Conservation (phyloP, 108 stramenopile species). For the Fistulifera solaris region DNA sequence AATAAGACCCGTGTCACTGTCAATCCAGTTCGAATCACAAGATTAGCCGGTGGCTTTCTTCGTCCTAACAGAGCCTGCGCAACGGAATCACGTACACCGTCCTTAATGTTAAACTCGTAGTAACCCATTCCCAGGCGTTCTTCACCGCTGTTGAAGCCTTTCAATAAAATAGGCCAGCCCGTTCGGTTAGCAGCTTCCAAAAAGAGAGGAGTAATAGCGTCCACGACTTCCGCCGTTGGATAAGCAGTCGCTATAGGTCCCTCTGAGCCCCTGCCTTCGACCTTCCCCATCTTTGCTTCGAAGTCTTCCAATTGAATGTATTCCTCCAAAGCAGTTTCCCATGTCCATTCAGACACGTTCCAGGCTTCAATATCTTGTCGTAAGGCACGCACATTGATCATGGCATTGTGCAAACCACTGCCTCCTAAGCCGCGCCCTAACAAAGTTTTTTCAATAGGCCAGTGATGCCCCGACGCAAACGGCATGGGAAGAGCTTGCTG, state of each 20-base stretch:
- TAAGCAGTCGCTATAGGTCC: slow-evolving; percentile 9
- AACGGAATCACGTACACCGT: slow-evolving; percentile 17
- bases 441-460: slow-evolving; percentile 11
- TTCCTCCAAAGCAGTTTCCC: slow-evolving; percentile 4
- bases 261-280: slow-evolving; percentile 4
- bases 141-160: slow-evolving; percentile 8
- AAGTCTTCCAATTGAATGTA: slow-evolving; percentile 8
- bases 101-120: slow-evolving; percentile 19
- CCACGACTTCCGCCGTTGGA: background rate
- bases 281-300: background rate
- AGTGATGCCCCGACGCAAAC: slow-evolving; percentile 6
- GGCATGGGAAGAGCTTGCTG: slow-evolving; percentile 4
- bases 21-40: slow-evolving; percentile 10
- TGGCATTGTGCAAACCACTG: slow-evolving; percentile 17
- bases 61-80: slow-evolving; percentile 10
- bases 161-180: slow-evolving; percentile 6
- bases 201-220: slow-evolving; percentile 13
- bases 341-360: slow-evolving; percentile 12
- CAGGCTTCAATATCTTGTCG: slow-evolving; percentile 10
- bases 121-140: slow-evolving; percentile 13
- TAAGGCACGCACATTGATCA: slow-evolving; percentile 17
- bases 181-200: background rate
- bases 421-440: slow-evolving; percentile 15
- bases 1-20: slow-evolving; percentile 10
- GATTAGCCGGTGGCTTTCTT: slow-evolving; percentile 3